Evolutionary conservation across 2,329 filamentous ascomycete species (phyloP).

Genomic region (Cladophialophora exuberans): DNA sequence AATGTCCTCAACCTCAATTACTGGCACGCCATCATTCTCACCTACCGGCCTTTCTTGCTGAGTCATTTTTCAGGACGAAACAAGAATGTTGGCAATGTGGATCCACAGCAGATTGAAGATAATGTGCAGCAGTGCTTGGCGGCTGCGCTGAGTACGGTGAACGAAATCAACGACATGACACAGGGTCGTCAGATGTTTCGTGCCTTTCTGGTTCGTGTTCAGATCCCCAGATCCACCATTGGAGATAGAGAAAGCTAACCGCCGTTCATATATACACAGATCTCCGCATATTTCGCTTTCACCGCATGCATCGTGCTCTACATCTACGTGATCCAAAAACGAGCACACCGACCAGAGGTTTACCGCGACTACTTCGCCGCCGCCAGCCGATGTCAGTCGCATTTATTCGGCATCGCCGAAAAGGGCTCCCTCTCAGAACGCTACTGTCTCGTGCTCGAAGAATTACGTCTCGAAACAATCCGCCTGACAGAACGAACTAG

Average conservation of each 20-base stretch:
- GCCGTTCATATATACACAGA: no score
- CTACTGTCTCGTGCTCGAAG: slow-evolving; percentile 32
- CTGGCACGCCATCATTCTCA: slow-evolving; percentile 49
- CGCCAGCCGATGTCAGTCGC: slow-evolving; percentile 29
- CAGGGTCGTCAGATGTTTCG: slow-evolving; percentile 43
- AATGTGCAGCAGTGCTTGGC: not conserved
- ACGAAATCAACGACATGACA: slow-evolving; percentile 45
- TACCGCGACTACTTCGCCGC: slow-evolving; percentile 28
- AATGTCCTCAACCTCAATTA: slow-evolving; percentile 49
- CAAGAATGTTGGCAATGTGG: no score
- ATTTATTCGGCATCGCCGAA: slow-evolving; percentile 30
- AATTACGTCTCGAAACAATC: slow-evolving; percentile 32
- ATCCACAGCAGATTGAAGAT: not conserved
- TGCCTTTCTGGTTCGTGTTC: slow-evolving; percentile 45
- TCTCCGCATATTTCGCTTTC: slow-evolving; percentile 33
- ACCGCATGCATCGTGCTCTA: slow-evolving; percentile 31
- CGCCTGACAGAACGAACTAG: slow-evolving; percentile 23
- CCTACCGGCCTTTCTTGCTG: slow-evolving; percentile 44
- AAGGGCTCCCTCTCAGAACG: slow-evolving; percentile 31
- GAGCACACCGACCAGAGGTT: slow-evolving; percentile 15
- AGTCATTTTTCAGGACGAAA: slow-evolving; percentile 39
- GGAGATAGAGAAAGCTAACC: slow-evolving; percentile 39
- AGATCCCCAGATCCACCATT: no score
- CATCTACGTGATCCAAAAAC: slow-evolving; percentile 31
- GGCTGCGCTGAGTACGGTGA: slow-evolving; percentile 20